These are phyloP conservation scores for Cicer yamashitae DNA, from an alignment of 306 rosid species.

Conservation along the genomic window DNA sequence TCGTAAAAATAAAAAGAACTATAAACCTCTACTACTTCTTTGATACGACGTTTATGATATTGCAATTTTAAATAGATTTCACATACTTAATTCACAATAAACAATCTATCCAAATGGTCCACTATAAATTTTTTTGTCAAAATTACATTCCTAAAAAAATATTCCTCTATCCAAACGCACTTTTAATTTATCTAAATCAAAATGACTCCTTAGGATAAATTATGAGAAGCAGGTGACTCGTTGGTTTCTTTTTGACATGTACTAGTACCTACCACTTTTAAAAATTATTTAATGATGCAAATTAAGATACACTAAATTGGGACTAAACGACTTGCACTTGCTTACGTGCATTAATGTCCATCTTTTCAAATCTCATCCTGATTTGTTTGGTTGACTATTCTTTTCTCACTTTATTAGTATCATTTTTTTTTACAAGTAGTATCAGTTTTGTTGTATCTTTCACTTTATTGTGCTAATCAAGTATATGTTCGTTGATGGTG, in stretches of 20 bases:
- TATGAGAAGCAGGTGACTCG: background rate
- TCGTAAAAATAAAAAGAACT: too few species aligned
- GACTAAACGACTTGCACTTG: background rate
- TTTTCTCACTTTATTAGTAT: background rate
- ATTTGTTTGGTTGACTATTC: constrained; percentile 15
- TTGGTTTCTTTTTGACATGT: background rate
- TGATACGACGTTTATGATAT: too few species aligned
- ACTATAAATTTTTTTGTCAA: too few species aligned
- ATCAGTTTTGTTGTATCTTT: background rate
- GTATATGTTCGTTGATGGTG: background rate
- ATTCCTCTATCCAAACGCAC: too few species aligned
- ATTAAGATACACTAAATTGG: background rate
- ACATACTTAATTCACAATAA: too few species aligned
- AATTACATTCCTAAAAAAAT: too few species aligned
- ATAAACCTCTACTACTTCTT: too few species aligned
- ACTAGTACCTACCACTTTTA: background rate
- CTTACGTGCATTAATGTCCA: background rate
- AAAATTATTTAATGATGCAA: background rate
- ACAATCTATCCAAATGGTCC: too few species aligned
- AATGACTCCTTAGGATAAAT: background rate
- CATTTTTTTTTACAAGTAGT: too few species aligned
- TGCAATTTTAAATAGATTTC: too few species aligned
- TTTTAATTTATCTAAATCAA: too few species aligned
- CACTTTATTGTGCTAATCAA: constrained; percentile 6
- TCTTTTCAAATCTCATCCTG: background rate